Conservation (phyloP, 306 rosid species). For the Trichosanthes cucumerina region DNA sequence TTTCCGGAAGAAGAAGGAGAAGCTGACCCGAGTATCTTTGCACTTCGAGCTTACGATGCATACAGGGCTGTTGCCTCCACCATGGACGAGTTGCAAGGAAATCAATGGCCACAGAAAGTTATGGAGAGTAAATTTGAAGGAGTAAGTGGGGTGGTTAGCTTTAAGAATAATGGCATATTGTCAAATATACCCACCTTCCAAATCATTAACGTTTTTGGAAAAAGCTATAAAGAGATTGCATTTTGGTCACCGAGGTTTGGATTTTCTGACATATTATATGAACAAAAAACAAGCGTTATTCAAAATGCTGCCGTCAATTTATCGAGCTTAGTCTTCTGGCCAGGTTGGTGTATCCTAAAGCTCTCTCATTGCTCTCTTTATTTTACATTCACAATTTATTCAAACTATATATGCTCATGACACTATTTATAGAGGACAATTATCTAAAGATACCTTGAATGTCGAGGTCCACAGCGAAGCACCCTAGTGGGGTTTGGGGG, state of each 20-base stretch:
- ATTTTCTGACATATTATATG: neutral
- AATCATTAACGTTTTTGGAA: constrained; percentile 49
- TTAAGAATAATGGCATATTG: constrained; percentile 14
- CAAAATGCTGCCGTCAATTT: neutral
- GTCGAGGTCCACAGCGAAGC: too few species aligned
- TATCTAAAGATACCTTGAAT: too few species aligned
- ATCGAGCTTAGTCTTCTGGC: neutral
- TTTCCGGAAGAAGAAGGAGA: constrained; percentile 50
- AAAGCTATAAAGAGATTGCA: constrained; percentile 39
- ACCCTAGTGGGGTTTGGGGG: too few species aligned
- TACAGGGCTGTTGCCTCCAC: constrained; percentile 15
- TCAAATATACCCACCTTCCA: neutral
- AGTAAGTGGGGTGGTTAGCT: constrained; percentile 34
- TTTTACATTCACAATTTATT: too few species aligned
- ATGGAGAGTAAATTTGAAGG: constrained; percentile 24
- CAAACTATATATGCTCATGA: too few species aligned
- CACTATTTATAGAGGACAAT: too few species aligned
- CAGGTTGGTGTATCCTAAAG: neutral
- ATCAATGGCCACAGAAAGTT: neutral
- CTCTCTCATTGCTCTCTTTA: too few species aligned
- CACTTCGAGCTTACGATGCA: constrained; percentile 45
- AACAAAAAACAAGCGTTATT: neutral
- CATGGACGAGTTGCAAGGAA: constrained; percentile 11
- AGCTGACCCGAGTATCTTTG: constrained; percentile 41
- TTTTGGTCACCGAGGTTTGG: neutral